Evolutionary conservation across 371 early-diverging fungal genomes (phyloP).

Genomic region (Apophysomyces ossiformis): DNA sequence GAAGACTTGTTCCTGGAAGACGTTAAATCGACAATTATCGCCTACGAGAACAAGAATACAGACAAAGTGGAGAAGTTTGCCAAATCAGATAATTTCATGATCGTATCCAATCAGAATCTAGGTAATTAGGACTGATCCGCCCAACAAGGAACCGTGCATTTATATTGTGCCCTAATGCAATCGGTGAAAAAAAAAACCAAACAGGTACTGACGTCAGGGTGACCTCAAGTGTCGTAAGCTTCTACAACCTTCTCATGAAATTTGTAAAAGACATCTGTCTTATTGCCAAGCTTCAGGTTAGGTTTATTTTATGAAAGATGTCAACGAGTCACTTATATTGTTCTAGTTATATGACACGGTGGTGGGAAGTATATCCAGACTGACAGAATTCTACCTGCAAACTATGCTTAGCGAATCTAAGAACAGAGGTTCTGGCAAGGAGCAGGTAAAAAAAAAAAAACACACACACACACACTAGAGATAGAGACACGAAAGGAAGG

Average conservation of each 20-base stretch:
- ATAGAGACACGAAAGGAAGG: too few relatives aligned
- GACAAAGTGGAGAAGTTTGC: constrained; percentile 64
- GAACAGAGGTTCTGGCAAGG: constrained; percentile 32
- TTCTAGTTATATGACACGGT: constrained; percentile 48
- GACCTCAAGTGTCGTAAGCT: constrained; percentile 63
- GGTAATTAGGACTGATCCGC: constrained; percentile 27
- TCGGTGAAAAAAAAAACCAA: background rate
- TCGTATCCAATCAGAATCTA: constrained; percentile 63
- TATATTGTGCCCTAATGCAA: too few relatives aligned
- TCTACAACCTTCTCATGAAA: constrained; percentile 74
- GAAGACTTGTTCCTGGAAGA: constrained; percentile 80
- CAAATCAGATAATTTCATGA: constrained; percentile 62
- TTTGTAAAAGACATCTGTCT: constrained; percentile 82
- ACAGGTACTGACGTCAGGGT: constrained; percentile 47
- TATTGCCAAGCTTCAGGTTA: constrained; percentile 67
- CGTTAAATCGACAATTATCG: constrained; percentile 67
- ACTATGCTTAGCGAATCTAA: constrained; percentile 43
- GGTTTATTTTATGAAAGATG: background rate
- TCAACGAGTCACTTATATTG: background rate
- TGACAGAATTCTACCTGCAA: constrained; percentile 50
- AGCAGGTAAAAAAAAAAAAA: constrained; percentile 40
- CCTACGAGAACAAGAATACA: constrained; percentile 58
- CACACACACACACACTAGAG: background rate
- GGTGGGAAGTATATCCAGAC: constrained; percentile 39
- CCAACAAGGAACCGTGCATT: too few relatives aligned